Evolutionary conservation across 805 yeast species (phyloP), one percentile per base, ranked within the genome.

Genomic region (Cyberlindnera samutprakarnensis): DNA sequence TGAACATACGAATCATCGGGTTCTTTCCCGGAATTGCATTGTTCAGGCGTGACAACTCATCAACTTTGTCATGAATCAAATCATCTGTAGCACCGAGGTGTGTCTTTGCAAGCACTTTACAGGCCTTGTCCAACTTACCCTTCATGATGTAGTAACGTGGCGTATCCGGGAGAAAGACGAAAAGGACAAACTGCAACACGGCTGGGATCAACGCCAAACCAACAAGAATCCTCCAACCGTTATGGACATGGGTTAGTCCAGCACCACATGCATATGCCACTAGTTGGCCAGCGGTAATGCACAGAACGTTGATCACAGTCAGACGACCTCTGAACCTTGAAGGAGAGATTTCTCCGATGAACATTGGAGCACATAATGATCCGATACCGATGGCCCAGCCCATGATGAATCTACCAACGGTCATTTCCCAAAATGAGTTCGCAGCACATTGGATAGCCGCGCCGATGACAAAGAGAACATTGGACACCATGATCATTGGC

Each of bases 371-470:
- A 35, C 86, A 80, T 33, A 90, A 64, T 3, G 96, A 87, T 1
- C 96, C 97, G 34, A 84, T 71, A 45, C 98, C 98, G 18, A 90
- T 96, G 47, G 96, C 97, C 57, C 84, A 83, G 13, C 98, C 98
- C 80, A 92, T 83, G 29, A 90, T 66, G 43, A 92, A 79, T 54
- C 97, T 72, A 27, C 97, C 98, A 11, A 63, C 77, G 41, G 85
- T 78, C 97, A 90, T 90, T 27, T 81, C 77, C 94, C 96, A 85
- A 38, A 86, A 78, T 4, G 78, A 64, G 33, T 74, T 72, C 7
- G 96, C 75, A 19, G 79, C 83, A 37, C 92, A 73, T 62, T 90
- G 98, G 37, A 88, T 62, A 27, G 73, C 70, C 14, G 95, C 85
- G 38, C 98, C 98, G 23, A 83, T 63, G 17, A 90, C 65, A 52